phyloP scores from a whole-genome alignment of 352 stramenopile genomes.

The Phytophthora syringae region DNA sequence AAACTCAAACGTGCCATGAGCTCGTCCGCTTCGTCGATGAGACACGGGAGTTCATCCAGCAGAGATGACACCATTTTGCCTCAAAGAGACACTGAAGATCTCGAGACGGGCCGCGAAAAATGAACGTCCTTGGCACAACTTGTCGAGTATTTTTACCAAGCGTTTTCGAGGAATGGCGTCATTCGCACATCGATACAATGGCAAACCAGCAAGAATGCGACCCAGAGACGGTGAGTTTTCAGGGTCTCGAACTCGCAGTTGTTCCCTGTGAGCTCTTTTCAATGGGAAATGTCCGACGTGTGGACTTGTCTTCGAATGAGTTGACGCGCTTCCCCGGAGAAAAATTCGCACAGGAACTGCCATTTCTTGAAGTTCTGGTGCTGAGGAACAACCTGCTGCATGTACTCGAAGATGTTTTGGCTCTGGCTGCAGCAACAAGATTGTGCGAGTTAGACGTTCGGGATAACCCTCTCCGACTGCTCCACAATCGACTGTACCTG shows the following conservation, averaged over 20 bases:
- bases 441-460: constrained; percentile 63
- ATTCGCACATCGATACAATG: constrained; percentile 12
- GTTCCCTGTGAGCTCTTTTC: constrained; percentile 60
- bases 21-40: constrained; percentile 66
- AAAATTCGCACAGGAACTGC: constrained; percentile 47
- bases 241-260: constrained; percentile 34
- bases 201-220: constrained; percentile 22
- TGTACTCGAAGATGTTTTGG: constrained; percentile 70
- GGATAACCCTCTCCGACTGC: constrained; percentile 65
- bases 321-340: constrained; percentile 65
- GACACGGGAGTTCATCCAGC: constrained; percentile 67
- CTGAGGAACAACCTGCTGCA: constrained; percentile 66
- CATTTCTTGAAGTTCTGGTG: constrained; percentile 55
- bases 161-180: too few relatives aligned
- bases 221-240: constrained; percentile 49
- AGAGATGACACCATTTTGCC: constrained; percentile 56
- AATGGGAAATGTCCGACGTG: constrained; percentile 51
- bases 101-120: too few relatives aligned
- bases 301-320: constrained; percentile 71
- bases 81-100: background rate
- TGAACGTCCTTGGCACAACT: background rate
- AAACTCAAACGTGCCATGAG: constrained; percentile 58
- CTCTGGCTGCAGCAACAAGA: constrained; percentile 46
- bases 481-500: constrained; percentile 74
- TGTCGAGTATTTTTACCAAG: constrained; percentile 34